A percentile compares a stretch with the other conserved stretches of the same genome.
Evolutionary conservation across 441 rosid species (phyloP).

Genomic region (Pelargonium australe): DNA sequence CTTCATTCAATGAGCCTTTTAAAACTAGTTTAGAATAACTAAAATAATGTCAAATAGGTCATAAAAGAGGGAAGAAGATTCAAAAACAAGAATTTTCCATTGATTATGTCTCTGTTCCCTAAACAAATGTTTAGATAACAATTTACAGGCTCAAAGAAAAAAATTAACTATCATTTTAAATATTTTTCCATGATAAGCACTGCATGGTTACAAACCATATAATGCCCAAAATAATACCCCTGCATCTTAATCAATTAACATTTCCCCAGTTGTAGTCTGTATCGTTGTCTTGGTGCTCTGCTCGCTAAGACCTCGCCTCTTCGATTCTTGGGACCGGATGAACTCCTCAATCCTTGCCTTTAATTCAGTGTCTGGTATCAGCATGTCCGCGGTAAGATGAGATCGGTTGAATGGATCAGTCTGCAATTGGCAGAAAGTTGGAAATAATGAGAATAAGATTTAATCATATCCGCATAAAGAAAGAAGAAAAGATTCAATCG

Average conservation of each 20-base stretch:
- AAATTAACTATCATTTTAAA: too few species aligned
- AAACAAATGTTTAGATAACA: too few species aligned
- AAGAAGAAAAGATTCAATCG: too few species aligned
- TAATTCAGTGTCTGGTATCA: conserved; percentile 64
- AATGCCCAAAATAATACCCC: not conserved
- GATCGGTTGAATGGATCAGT: conserved; percentile 93
- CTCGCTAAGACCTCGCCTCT: conserved; percentile 47
- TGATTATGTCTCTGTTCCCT: too few species aligned
- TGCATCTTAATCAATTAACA: conserved; percentile 63
- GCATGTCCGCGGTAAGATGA: conserved; percentile 80
- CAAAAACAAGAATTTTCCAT: too few species aligned
- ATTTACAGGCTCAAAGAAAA: too few species aligned
- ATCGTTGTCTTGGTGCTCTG: conserved; percentile 57
- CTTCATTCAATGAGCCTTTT: too few species aligned
- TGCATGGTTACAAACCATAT: too few species aligned
- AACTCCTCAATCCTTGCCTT: conserved; percentile 80
- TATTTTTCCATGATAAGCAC: too few species aligned
- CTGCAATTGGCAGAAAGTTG: conserved; percentile 41
- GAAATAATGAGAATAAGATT: not conserved
- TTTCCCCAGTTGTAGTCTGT: conserved; percentile 64
- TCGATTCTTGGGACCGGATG: conserved; percentile 52
- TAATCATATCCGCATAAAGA: not conserved
- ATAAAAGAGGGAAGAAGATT: too few species aligned
- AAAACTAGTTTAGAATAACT: too few species aligned
- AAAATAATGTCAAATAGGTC: too few species aligned